Evolutionary conservation across 495 filamentous ascomycete genomes (phyloP).

Genomic region (Tuber brumale): DNA sequence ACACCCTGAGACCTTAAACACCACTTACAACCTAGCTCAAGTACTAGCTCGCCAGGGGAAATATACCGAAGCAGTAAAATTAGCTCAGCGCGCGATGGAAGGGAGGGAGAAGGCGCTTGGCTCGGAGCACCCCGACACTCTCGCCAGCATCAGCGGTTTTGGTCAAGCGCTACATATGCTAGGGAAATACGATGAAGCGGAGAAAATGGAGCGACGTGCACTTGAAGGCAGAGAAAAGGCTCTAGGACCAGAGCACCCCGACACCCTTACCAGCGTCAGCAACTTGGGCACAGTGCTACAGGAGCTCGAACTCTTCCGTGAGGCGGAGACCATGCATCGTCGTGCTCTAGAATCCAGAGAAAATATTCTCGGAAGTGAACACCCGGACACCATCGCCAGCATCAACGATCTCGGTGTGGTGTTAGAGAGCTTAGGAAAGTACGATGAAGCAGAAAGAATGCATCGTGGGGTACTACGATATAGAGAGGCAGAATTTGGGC

Average conservation of each 20-base stretch:
- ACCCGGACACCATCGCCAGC: conserved; percentile 5
- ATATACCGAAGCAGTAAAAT: conserved; percentile 42
- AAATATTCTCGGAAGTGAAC: background rate
- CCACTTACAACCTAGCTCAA: conserved; percentile 38
- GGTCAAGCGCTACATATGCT: background rate
- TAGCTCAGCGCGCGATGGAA: conserved; percentile 32
- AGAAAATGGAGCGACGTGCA: conserved; percentile 32
- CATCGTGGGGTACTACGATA: background rate
- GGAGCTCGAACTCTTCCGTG: background rate
- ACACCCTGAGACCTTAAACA: conserved; percentile 40
- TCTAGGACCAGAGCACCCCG: conserved; percentile 37
- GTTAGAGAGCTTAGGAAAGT: conserved; percentile 7
- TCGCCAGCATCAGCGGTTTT: background rate
- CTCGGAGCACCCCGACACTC: conserved; percentile 30
- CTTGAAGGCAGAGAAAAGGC: conserved; percentile 35
- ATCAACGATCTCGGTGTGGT: conserved; percentile 2
- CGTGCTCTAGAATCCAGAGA: background rate
- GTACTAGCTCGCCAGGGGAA: conserved; percentile 39
- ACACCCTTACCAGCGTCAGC: conserved; percentile 26
- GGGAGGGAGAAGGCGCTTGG: conserved; percentile 39
- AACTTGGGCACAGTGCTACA: background rate
- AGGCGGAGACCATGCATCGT: background rate
- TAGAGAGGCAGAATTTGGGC: conserved; percentile 23
- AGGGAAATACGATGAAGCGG: conserved; percentile 9
- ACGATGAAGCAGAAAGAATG: conserved; percentile 19